Percentiles rank a stretch among this genome's conserved stretches.
These are phyloP conservation scores for Fraxinus xanthoxyloides DNA, from an alignment of 305 asterid species.

Conservation along the genomic window DNA sequence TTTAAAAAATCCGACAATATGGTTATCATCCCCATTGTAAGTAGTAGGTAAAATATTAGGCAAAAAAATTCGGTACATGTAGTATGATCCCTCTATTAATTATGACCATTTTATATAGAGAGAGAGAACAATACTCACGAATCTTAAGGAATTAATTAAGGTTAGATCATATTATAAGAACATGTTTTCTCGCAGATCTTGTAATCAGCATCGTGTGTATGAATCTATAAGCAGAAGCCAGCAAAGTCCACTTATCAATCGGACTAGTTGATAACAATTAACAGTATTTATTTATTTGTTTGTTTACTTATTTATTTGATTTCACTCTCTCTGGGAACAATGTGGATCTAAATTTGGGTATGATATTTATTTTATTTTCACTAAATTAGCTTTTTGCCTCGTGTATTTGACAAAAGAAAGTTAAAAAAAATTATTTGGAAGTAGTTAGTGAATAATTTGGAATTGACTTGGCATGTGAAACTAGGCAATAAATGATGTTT, in stretches of 20 bases:
- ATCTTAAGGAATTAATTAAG: neutral
- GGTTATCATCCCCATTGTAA: no score
- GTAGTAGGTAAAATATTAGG: no score
- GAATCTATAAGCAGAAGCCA: neutral
- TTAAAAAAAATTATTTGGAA: neutral
- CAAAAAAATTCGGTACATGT: no score
- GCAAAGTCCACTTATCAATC: conserved; percentile 20
- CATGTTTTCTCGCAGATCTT: neutral
- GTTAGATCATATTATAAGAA: neutral
- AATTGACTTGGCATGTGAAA: neutral
- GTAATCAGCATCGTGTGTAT: neutral
- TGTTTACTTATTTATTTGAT: neutral
- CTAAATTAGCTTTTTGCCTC: neutral
- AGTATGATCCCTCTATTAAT: no score
- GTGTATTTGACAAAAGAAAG: neutral
- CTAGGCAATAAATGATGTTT: neutral
- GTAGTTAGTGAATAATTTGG: neutral
- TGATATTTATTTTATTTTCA: no score
- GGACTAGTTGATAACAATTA: neutral
- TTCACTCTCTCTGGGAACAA: neutral
- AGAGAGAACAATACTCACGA: neutral
- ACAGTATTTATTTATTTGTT: neutral
- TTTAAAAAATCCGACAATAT: no score
- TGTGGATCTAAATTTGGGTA: neutral
- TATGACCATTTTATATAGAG: neutral